Conservation (phyloP, 2,329 filamentous ascomycete genomes). For the Fusarium sp. region DNA sequence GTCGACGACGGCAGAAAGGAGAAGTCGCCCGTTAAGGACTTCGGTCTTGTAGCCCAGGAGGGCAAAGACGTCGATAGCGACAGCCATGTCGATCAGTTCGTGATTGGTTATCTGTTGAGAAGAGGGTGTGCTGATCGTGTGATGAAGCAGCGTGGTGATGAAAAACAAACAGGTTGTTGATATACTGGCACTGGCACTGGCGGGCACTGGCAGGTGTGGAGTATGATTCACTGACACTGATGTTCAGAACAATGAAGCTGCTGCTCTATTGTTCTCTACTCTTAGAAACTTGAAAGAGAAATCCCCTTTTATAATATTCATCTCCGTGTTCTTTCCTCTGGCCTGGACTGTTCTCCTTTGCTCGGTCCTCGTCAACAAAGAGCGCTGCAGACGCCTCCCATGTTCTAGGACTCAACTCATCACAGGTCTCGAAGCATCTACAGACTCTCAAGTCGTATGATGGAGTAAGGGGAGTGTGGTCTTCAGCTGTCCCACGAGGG, state of each 20-base stretch:
- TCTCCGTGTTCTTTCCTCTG: background rate
- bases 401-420: background rate
- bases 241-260: background rate
- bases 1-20: slow-evolving; percentile 16
- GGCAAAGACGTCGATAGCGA: background rate
- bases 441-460: background rate
- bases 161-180: background rate
- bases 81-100: background rate
- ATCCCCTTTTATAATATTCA: background rate
- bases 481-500: background rate
- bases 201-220: background rate
- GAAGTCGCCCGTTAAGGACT: slow-evolving; percentile 2
- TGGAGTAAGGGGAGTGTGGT: background rate
- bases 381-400: background rate
- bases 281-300: background rate
- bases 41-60: background rate
- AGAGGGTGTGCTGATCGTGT: background rate
- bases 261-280: background rate
- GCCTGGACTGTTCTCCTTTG: background rate
- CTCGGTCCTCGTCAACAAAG: background rate
- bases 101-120: background rate
- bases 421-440: background rate
- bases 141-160: background rate
- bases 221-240: background rate
- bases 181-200: background rate